Percentiles rank a stretch among this genome's conserved stretches.
These are phyloP conservation scores for Leonotis leonurus DNA, from an alignment of 257 asterid genomes.

Conservation along the genomic window DNA sequence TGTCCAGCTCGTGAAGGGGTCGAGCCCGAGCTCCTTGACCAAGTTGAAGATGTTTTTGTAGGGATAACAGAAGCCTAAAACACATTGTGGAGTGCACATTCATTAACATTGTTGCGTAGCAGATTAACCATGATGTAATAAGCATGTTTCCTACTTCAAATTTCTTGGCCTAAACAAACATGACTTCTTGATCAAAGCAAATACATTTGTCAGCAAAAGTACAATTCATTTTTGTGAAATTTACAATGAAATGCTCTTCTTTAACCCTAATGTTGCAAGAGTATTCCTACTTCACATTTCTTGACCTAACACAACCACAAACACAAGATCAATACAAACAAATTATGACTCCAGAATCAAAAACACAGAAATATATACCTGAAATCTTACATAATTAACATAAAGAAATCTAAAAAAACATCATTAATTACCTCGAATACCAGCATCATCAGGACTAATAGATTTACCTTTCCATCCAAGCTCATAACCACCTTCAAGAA, in stretches of 20 bases:
- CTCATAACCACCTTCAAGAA: conserved; percentile 70
- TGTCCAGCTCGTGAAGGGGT: conserved; percentile 56
- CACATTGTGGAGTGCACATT: neutral
- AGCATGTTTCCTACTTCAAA: neutral
- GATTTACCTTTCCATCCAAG: conserved; percentile 42
- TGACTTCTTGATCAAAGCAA: neutral
- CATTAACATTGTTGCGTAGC: neutral
- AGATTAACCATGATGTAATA: neutral
- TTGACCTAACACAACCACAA: too few species aligned
- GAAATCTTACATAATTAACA: neutral
- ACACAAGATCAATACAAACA: too few species aligned
- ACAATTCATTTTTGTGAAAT: too few species aligned
- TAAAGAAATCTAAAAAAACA: neutral
- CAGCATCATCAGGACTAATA: conserved; percentile 51
- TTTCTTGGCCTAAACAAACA: neutral
- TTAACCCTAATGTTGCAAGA: neutral
- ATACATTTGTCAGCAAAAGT: too few species aligned
- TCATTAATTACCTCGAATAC: conserved; percentile 35
- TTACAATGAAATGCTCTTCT: neutral
- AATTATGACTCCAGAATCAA: neutral
- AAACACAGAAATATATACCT: neutral
- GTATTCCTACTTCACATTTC: neutral
- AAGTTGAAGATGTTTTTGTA: conserved; percentile 44
- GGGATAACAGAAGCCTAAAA: conserved; percentile 50
- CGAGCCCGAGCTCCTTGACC: conserved; percentile 45